These are phyloP conservation scores for Aphanomyces astaci DNA, from an alignment of 352 stramenopile genomes.

Conservation along the genomic window DNA sequence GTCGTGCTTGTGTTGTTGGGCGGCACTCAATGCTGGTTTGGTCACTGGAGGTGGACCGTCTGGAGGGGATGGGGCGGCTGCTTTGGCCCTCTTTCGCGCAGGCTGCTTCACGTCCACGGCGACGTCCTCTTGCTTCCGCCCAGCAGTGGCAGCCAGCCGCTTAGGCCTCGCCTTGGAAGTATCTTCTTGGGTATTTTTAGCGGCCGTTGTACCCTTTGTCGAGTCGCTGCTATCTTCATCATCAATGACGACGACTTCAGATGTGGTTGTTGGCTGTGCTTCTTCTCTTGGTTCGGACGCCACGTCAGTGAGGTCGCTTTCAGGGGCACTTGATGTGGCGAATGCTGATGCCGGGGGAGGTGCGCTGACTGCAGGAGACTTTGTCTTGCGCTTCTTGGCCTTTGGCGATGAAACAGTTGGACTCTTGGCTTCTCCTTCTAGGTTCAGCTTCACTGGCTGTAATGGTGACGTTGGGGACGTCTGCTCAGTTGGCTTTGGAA, in stretches of 20 bases:
- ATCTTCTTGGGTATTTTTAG: background rate
- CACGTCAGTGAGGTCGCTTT: too few relatives aligned
- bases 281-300: background rate
- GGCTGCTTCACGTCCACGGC: background rate
- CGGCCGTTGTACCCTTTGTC: too few relatives aligned
- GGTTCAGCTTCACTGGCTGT: background rate
- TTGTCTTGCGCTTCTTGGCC: background rate
- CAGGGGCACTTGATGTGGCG: too few relatives aligned
- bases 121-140: background rate
- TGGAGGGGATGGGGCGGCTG: background rate
- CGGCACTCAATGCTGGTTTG: slow-evolving; percentile 34
- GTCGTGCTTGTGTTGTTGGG: slow-evolving; percentile 50
- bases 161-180: background rate
- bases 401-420: background rate
- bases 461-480: background rate
- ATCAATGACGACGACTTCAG: background rate
- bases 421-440: too few relatives aligned
- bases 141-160: background rate
- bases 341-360: too few relatives aligned
- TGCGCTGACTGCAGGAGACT: background rate
- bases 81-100: background rate
- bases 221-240: too few relatives aligned
- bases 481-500: background rate
- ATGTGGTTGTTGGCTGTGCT: background rate
- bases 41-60: slow-evolving; percentile 8